phyloP scores from a whole-genome alignment of 257 asterid species.

The Misopates orontium region DNA sequence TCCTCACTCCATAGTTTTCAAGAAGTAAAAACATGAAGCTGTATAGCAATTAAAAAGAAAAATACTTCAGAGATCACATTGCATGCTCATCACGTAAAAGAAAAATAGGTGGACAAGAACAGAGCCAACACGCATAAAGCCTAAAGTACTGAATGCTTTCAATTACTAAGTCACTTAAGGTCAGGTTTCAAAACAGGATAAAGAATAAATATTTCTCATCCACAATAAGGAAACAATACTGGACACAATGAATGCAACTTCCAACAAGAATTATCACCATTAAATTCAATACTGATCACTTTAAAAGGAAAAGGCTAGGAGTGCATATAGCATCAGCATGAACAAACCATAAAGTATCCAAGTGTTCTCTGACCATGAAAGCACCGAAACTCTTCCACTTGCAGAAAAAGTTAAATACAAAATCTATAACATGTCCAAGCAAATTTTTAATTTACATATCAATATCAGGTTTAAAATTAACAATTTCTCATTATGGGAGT shows the following conservation, averaged over 20 bases:
- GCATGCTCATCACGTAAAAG: slow-evolving; percentile 27
- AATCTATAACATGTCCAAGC: slow-evolving; percentile 2
- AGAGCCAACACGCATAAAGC: slow-evolving; percentile 24
- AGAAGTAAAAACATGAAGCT: slow-evolving; percentile 93
- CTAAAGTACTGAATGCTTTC: background rate
- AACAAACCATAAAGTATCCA: background rate
- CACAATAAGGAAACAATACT: background rate
- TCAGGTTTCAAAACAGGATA: background rate
- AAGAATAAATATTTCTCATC: background rate
- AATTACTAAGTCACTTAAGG: background rate
- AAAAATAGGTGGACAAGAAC: slow-evolving; percentile 21
- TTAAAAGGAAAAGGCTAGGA: background rate
- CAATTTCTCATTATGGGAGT: slow-evolving; percentile 16
- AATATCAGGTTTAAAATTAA: slow-evolving; percentile 18
- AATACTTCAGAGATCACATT: slow-evolving; percentile 28
- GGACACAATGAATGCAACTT: background rate
- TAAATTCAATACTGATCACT: background rate
- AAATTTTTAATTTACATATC: slow-evolving; percentile 20
- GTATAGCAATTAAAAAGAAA: slow-evolving; percentile 35
- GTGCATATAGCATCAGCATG: too few relatives aligned
- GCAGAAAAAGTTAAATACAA: background rate
- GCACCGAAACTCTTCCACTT: slow-evolving; percentile 24
- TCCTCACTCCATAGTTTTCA: slow-evolving; percentile 99
- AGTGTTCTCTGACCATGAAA: slow-evolving; percentile 36
- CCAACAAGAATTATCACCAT: background rate